These are phyloP conservation scores for Diaporthe australafricana DNA, from an alignment of 2,329 filamentous ascomycete species.

Conservation along the genomic window DNA sequence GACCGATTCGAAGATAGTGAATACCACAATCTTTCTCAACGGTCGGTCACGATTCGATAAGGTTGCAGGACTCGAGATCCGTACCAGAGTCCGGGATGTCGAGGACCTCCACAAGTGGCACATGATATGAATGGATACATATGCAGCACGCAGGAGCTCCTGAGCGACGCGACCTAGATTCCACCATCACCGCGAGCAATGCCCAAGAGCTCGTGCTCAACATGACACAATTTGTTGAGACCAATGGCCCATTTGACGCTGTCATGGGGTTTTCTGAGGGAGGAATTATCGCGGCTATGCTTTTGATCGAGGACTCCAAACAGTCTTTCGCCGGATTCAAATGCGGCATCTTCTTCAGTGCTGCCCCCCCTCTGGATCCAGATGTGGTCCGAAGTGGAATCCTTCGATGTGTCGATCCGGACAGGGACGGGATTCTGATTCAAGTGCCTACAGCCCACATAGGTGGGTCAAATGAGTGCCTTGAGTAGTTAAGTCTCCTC, in stretches of 20 bases:
- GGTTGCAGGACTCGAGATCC: constrained; percentile 10
- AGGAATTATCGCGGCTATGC: constrained; percentile 46
- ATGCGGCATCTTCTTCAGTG: constrained; percentile 48
- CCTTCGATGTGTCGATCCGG: constrained; percentile 43
- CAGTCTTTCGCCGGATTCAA: constrained; percentile 43
- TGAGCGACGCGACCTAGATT: not conserved
- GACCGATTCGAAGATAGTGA: not conserved
- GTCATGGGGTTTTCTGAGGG: constrained; percentile 48
- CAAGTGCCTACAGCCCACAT: constrained; percentile 46
- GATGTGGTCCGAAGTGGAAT: constrained; percentile 41
- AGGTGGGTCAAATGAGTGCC: constrained; percentile 34
- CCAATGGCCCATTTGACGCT: constrained; percentile 45
- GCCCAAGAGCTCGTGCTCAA: not conserved
- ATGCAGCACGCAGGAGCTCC: constrained; percentile 2
- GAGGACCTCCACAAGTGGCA: not conserved
- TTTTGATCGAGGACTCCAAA: constrained; percentile 45
- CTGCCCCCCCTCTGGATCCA: constrained; percentile 45
- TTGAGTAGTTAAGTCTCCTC: constrained; percentile 34
- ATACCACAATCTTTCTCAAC: not conserved
- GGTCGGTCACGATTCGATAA: not conserved
- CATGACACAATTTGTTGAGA: constrained; percentile 26
- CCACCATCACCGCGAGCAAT: not conserved
- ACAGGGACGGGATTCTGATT: constrained; percentile 41
- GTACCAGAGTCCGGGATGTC: not conserved
- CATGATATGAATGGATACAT: constrained; percentile 12